These are phyloP conservation scores for Breynia disticha DNA, from an alignment of 441 rosid species.

Conservation along the genomic window DNA sequence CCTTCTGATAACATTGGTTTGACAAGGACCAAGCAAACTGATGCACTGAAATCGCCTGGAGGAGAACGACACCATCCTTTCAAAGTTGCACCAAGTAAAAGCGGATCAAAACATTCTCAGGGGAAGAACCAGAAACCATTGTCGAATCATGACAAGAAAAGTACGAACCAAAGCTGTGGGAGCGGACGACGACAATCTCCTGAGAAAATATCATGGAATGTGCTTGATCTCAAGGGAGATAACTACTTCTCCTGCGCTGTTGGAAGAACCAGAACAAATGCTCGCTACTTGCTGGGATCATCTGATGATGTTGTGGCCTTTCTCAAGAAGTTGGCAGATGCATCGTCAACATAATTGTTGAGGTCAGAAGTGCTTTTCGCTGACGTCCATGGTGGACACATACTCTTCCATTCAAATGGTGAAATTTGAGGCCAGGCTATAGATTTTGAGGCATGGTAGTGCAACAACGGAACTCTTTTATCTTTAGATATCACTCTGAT, in stretches of 20 bases:
- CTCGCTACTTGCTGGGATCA: slow-evolving; percentile 66
- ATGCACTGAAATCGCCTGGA: slow-evolving; percentile 42
- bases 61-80: slow-evolving; percentile 47
- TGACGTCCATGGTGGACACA: no score
- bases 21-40: slow-evolving; percentile 46
- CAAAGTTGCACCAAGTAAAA: slow-evolving; percentile 48
- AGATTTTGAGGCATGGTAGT: no score
- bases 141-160: slow-evolving; percentile 43
- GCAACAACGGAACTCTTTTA: no score
- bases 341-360: slow-evolving; percentile 6
- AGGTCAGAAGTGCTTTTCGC: no score
- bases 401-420: no score
- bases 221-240: slow-evolving; percentile 95
- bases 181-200: slow-evolving; percentile 43
- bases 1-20: slow-evolving; percentile 49
- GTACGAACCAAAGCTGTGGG: slow-evolving; percentile 33
- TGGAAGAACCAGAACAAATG: slow-evolving; percentile 74
- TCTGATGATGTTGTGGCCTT: slow-evolving; percentile 79
- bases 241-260: slow-evolving; percentile 97
- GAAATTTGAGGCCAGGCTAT: no score
- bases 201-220: slow-evolving; percentile 81
- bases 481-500: no score
- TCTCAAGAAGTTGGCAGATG: slow-evolving; percentile 50
- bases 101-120: slow-evolving; percentile 48
- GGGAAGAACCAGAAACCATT: slow-evolving; percentile 43